phyloP scores from a whole-genome alignment of 148 eudicot genomes.

The Rhododendron kiyosumense region DNA sequence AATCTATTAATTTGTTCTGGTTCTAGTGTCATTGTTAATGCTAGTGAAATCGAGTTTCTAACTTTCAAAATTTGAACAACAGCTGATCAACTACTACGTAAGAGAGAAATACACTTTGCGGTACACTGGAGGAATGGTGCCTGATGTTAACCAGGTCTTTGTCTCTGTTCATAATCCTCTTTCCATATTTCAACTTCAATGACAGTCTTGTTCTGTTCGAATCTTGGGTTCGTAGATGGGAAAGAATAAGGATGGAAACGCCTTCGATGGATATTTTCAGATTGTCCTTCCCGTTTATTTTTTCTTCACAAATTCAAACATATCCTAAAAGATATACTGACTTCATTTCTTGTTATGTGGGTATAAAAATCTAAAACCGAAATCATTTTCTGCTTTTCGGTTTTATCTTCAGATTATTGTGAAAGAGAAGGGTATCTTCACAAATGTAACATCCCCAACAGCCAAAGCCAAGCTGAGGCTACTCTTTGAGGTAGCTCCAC shows the following conservation, averaged over 20 bases:
- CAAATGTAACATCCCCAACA: constrained; percentile 84
- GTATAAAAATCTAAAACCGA: background rate
- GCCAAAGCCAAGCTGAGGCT: constrained; percentile 93
- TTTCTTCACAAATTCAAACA: background rate
- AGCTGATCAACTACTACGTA: constrained; percentile 86
- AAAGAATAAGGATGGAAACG: background rate
- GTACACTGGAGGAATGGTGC: constrained; percentile 99
- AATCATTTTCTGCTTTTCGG: background rate
- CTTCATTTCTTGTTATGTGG: background rate
- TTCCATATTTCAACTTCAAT: background rate
- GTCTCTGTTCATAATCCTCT: background rate
- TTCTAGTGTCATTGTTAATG: background rate
- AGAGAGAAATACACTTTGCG: constrained; percentile 94
- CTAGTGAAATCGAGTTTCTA: too few species aligned
- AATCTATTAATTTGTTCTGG: background rate
- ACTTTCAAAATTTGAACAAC: constrained; percentile 14
- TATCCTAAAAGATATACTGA: background rate
- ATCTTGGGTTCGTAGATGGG: background rate
- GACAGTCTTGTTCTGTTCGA: background rate
- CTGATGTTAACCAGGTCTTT: constrained; percentile 96
- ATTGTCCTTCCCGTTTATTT: background rate
- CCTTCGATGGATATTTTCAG: background rate
- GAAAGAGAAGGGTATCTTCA: constrained; percentile 96
- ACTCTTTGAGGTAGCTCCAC: constrained; percentile 92
- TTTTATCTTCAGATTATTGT: constrained; percentile 64